A percentile compares a stretch with the other conserved stretches of the same genome.
Evolutionary conservation across 306 rosid species (phyloP).

Genomic region (Albizia julibrissin): DNA sequence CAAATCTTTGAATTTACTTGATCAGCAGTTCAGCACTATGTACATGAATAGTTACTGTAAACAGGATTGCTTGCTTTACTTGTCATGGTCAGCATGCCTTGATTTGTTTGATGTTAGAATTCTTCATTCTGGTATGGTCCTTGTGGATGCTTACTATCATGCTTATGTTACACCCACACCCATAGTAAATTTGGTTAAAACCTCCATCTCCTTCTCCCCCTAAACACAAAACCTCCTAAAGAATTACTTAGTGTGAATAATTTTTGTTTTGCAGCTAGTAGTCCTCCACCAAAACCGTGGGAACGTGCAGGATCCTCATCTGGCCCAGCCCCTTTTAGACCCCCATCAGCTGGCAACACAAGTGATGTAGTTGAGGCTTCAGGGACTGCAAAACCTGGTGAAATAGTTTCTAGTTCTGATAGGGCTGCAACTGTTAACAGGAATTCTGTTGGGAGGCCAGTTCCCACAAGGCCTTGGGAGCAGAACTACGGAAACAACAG

Average conservation of each 20-base stretch:
- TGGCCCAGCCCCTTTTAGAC: conserved; percentile 87
- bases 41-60: background rate
- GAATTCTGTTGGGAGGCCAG: conserved; percentile 73
- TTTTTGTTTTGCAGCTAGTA: conserved; percentile 53
- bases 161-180: background rate
- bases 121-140: background rate
- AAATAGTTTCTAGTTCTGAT: conserved; percentile 74
- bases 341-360: conserved; percentile 83
- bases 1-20: background rate
- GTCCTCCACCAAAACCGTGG: conserved; percentile 96
- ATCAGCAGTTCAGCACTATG: background rate
- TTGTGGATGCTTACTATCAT: background rate
- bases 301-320: conserved; percentile 81
- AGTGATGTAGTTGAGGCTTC: conserved; percentile 97
- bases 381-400: conserved; percentile 94
- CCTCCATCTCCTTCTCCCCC: background rate
- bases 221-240: background rate
- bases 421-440: conserved; percentile 46
- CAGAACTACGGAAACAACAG: conserved; percentile 64
- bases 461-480: conserved; percentile 96
- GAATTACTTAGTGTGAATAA: conserved; percentile 12
- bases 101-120: background rate
- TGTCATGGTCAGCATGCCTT: background rate
- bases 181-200: conserved; percentile 1
- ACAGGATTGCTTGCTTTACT: background rate